A percentile compares a stretch with the other conserved stretches of the same genome.
Conservation (phyloP, 371 early-diverging fungal species). For the Funneliformis caledonium region DNA sequence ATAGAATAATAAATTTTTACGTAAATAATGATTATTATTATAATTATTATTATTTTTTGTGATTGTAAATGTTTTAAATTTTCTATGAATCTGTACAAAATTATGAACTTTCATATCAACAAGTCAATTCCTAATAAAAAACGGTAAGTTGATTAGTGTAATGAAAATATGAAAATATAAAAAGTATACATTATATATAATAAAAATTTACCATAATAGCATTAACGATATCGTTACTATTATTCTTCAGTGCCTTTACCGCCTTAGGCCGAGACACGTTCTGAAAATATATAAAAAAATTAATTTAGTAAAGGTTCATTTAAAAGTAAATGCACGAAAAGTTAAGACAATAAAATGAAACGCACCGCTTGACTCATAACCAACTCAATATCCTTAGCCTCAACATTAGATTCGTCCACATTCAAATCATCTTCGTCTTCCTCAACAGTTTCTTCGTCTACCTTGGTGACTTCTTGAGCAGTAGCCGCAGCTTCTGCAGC, state of each 20-base stretch:
- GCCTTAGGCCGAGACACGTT: slow-evolving; percentile 88
- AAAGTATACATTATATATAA: no score
- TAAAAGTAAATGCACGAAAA: background rate
- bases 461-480: slow-evolving; percentile 54
- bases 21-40: no score
- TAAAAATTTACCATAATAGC: slow-evolving; percentile 77
- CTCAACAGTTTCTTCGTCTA: slow-evolving; percentile 55
- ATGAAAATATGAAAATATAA: no score
- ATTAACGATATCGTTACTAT: slow-evolving; percentile 93
- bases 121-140: no score
- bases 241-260: slow-evolving; percentile 86
- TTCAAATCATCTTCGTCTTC: slow-evolving; percentile 55
- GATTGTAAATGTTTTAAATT: no score
- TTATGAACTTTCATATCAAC: no score
- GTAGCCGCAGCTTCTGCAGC: slow-evolving; percentile 56
- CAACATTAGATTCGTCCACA: slow-evolving; percentile 78
- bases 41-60: no score
- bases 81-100: no score
- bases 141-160: no score
- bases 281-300: slow-evolving; percentile 5
- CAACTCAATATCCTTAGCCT: slow-evolving; percentile 91
- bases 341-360: background rate
- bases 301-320: background rate
- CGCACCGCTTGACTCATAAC: slow-evolving; percentile 85
- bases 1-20: no score